Conservation (phyloP, 1,139 yeast species). For the Sugiyamaella novakii region DNA sequence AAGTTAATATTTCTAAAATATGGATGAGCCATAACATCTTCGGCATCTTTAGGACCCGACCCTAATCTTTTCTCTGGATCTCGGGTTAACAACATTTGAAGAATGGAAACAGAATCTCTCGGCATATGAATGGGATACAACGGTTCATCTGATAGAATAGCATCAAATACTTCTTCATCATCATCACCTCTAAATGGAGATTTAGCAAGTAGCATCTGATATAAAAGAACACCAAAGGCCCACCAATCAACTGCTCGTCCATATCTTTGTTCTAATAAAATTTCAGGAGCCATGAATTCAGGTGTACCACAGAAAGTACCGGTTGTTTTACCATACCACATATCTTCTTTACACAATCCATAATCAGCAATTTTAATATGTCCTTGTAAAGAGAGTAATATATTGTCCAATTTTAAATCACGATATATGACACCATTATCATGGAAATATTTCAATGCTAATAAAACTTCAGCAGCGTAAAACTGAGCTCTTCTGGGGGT, state of each 20-base stretch:
- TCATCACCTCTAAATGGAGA: conserved; percentile 98
- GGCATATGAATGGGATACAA: conserved; percentile 97
- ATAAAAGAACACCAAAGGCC: conserved; percentile 96
- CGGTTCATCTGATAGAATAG: conserved; percentile 98
- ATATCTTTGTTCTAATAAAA: conserved; percentile 86
- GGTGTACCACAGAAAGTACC: conserved; percentile 99
- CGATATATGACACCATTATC: conserved; percentile 95
- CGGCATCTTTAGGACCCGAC: conserved; percentile 82
- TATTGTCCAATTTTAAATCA: conserved; percentile 93
- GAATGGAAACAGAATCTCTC: conserved; percentile 89
- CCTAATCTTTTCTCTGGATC: conserved; percentile 87
- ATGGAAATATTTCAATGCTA: conserved; percentile 90
- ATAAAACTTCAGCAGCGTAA: conserved; percentile 92
- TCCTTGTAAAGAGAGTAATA: conserved; percentile 84
- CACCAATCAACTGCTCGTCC: conserved; percentile 98
- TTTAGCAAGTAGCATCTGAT: conserved; percentile 94
- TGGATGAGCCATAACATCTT: conserved; percentile 92
- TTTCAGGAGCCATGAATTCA: conserved; percentile 99
- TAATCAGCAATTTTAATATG: conserved; percentile 96
- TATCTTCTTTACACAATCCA: conserved; percentile 93
- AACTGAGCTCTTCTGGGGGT: conserved; percentile 91
- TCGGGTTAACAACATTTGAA: conserved; percentile 86
- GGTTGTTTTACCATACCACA: conserved; percentile 90
- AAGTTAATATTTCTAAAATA: conserved; percentile 88
- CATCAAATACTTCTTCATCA: conserved; percentile 96